These are phyloP conservation scores for Chlamydomonas incerta DNA, from an alignment of 139 green algal genomes.

Conservation along the genomic window DNA sequence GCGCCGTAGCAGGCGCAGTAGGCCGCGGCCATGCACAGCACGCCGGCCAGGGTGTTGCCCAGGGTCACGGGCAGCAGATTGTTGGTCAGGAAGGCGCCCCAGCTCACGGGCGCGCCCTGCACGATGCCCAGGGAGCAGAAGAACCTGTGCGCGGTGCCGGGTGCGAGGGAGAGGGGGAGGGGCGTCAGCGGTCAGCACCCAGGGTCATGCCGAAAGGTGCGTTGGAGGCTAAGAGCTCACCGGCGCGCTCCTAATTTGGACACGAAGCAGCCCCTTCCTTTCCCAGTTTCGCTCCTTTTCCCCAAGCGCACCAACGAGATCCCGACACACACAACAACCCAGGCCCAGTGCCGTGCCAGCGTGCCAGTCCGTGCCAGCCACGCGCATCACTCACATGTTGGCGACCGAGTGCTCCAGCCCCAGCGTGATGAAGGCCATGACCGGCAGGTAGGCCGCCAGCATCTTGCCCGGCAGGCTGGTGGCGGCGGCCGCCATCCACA, in stretches of 20 bases:
- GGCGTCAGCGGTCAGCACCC: too few species aligned
- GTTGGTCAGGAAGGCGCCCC: slow-evolving; percentile 72
- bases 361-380: too few species aligned
- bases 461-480: slow-evolving; percentile 84
- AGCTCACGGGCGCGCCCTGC: slow-evolving; percentile 76
- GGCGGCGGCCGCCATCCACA: slow-evolving; percentile 81
- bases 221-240: too few species aligned
- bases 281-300: too few species aligned
- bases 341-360: too few species aligned
- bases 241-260: too few species aligned
- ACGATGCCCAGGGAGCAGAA: slow-evolving; percentile 74
- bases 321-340: too few species aligned
- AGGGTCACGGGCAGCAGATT: slow-evolving; percentile 94
- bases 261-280: too few species aligned
- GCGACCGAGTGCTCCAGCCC: slow-evolving; percentile 89
- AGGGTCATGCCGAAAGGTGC: too few species aligned
- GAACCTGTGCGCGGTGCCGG: slow-evolving; percentile 84
- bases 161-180: not conserved
- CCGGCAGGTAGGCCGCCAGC: slow-evolving; percentile 79
- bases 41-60: slow-evolving; percentile 54
- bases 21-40: slow-evolving; percentile 37
- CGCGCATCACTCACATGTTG: slow-evolving; percentile 63
- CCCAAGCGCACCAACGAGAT: too few species aligned
- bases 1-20: slow-evolving; percentile 34
- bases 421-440: slow-evolving; percentile 88